Evolutionary conservation across 352 stramenopile genomes (phyloP), one percentile per base, ranked within the genome.

Genomic region (Pilasporangium apinafurcum): DNA sequence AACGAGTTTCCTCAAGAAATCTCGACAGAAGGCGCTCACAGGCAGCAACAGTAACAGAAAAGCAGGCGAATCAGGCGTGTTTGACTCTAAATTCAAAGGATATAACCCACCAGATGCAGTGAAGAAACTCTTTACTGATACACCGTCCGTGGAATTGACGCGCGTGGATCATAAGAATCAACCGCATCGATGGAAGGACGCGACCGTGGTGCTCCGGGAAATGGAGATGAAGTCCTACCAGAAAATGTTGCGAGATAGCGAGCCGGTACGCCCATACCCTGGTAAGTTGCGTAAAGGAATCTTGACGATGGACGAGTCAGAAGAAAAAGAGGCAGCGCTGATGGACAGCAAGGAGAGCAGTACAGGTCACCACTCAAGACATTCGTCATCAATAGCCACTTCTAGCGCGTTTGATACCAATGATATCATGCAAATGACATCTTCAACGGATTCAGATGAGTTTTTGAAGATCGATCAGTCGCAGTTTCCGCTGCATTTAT

Each of bases 401-500:
- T n/a, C n/a, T n/a, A n/a, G n/a, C n/a, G 3, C 24, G 5, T 43
- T 37, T 2, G 49, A 57, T 6, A 47, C 49, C 3, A n/a, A n/a
- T n/a, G 16, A 38, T 6, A 4, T 20, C 4, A 48, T 24, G 9
- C n/a, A 21, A 2, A 14, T 16, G n/a, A 40, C 26, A 17, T 42
- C 41, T 20, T 40, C 32, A n/a, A 44, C 57, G 0, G 57, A 69
- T 16, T 42, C 70, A 16, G 74, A 87, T 13, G 77, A 95, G 33
- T 82, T 90, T 17, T 51, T 96, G 28, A 77, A 93, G 53, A 69
- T 96, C 31, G 84, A 96, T 53, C 77, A 95, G 65, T 95, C 83
- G n/a, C 77, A 96, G 59, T 80, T 96, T 50, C 88, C 88, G 6
- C 52, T 97, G 24, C 79, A 96, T 50, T 48, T 93, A 18, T 97